Base-by-base conservation (phyloP, 2,329 filamentous ascomycete genomes). In the Trichoderma koningiopsis region DNA sequence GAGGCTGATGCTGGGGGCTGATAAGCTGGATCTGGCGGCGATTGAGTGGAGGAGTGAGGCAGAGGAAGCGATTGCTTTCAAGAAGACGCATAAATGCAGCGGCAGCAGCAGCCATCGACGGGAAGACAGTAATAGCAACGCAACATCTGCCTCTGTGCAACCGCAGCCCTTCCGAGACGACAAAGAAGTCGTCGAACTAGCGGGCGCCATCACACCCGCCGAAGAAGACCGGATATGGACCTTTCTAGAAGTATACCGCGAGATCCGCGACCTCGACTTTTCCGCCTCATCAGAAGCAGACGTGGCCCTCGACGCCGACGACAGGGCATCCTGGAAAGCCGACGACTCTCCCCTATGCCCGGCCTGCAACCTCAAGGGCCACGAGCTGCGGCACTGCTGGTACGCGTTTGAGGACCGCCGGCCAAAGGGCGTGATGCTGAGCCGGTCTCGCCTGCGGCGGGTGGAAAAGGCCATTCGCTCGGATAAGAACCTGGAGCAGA, bases 351-450 rank as follows among this genome's bases (percentile, higher is more conserved):
- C 65, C 31, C 24, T 55, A 16, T 69, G 68, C 56, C 61, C 60
- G 14, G 68, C 61, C 43, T 69, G 68, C 33, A 57, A 63, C n/a
- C 49, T 69, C 37, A 59, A 49, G 27, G 61, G 61, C 40, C 68
- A 69, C 33, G 61, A 64, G 60, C 68, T 69, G 49, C 60, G 61
- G 2, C 57, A 69, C 55, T 69, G 68, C 61, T 69, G 68, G 68
- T 69, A 69, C 33, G 61, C 58, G 13, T 69, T 69, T 33, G 68
- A 60, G 14, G 68, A 65, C n/a, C 47, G 61, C 4, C 47, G 61
- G 37, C 68, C 68, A 29, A 27, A 43, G 33, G 60, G 68, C 16
- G 60, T 59, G 61, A 29, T 65, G 55, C 56, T 69, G 43, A 69
- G 58, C 33, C 53, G 53, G 31, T 33, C 60, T 24, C 68, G 68